Evolutionary conservation across 495 filamentous ascomycete genomes (phyloP), one percentile per base, ranked within the genome.

Genomic region (Staphylotrichum longicolle): DNA sequence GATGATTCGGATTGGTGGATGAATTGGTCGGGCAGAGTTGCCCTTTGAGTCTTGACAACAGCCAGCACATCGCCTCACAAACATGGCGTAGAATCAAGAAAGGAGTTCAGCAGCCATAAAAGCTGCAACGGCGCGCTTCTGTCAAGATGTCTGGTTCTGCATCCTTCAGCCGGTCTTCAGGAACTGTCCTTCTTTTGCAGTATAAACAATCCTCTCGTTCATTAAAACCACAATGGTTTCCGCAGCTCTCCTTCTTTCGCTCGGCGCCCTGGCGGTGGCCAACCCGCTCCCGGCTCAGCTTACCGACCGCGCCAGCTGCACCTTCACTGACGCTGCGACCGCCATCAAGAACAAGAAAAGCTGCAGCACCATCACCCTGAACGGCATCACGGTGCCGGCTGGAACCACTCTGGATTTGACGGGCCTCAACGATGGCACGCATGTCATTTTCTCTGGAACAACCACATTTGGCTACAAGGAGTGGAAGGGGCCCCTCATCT

Each of bases 391-490:
- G 14, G 82, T 85, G 3, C 82, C 82, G 32, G 76, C 82, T 7
- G 82, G 82, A 10, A 69, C 74, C 44, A 82, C 81, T 6, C 73
- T 85, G 6, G 78, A 85, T 58, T 68, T 85, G 45, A 74, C 77
- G n/a, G 69, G 72, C 9, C 71, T 82, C 37, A 74, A 73, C 20
- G 59, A 69, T 7, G 80, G 77, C 35, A 79, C 81, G 11, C 35
- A 57, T 48, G 79, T 82, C 56, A 78, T 75, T 64, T 83, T 84
- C 67, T 67, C 77, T 53, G 80, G 81, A 20, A 77, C 71, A 46
- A 83, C 80, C 5, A 80, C 76, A 40, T 84, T 80, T 58, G 80
- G 77, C 49, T 83, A 84, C 66, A 67, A 79, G 51, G 80, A 82
- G 65, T 84, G 81, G 81, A 61, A 64, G 12, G 81, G 80, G n/a